Conservation (phyloP, 75 land plant genomes). For the Pinus tabuliformis region DNA sequence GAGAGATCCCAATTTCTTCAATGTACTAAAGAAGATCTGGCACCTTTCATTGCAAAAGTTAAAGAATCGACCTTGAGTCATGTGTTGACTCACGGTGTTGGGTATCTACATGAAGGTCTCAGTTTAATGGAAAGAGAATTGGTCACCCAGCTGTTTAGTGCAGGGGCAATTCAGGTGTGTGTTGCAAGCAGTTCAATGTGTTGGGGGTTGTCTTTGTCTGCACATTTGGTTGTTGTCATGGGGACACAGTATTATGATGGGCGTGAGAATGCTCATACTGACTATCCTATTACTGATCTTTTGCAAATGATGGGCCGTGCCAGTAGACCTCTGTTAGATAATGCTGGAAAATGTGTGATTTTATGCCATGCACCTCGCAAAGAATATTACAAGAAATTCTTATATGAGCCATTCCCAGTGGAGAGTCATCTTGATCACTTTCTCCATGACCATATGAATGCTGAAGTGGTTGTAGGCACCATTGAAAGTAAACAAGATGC, state of each 20-base stretch:
- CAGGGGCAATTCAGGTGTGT: constrained; percentile 92
- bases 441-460: constrained; percentile 90
- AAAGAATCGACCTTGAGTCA: constrained; percentile 48
- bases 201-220: constrained; percentile 81
- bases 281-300: constrained; percentile 91
- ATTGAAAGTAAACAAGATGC: constrained; percentile 94
- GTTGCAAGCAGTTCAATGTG: constrained; percentile 90
- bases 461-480: constrained; percentile 85
- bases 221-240: constrained; percentile 98
- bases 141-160: constrained; percentile 62
- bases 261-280: constrained; percentile 89
- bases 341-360: constrained; percentile 87
- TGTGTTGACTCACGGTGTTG: constrained; percentile 71
- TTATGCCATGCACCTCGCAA: constrained; percentile 96
- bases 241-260: constrained; percentile 97
- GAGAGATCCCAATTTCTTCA: constrained; percentile 57
- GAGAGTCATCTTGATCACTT: constrained; percentile 93
- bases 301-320: constrained; percentile 99
- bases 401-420: constrained; percentile 92
- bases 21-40: constrained; percentile 50
- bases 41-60: constrained; percentile 47
- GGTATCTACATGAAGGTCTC: constrained; percentile 89
- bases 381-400: constrained; percentile 90
- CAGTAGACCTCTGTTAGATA: constrained; percentile 82
- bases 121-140: constrained; percentile 64